phyloP scores from a whole-genome alignment of 1,284 basidiomycete species.

The Puccinia coronata region DNA sequence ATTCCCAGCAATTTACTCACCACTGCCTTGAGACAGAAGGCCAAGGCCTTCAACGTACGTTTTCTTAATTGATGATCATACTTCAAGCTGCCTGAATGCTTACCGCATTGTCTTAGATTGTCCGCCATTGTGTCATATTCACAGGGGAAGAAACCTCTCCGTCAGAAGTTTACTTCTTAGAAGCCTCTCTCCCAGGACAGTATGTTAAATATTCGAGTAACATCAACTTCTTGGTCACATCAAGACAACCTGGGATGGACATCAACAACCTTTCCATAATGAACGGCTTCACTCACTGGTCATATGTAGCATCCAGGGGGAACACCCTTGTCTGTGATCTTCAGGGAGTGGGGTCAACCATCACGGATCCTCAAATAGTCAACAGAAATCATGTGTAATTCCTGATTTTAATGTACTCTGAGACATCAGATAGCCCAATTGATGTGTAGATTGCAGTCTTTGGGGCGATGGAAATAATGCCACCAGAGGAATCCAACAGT shows the following conservation, averaged over 20 bases:
- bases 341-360: neutral
- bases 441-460: neutral
- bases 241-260: neutral
- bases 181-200: neutral
- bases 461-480: slow-evolving; percentile 6
- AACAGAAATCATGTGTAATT: neutral
- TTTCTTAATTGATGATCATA: too few species aligned
- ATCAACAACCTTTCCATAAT: neutral
- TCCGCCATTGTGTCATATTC: neutral
- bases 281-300: neutral
- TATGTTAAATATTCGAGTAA: neutral
- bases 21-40: neutral
- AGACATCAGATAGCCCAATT: neutral
- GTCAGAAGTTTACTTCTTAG: neutral
- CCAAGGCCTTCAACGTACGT: neutral
- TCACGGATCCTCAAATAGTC: neutral
- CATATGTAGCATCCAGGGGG: neutral
- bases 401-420: neutral
- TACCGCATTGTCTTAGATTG: neutral
- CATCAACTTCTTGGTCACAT: neutral
- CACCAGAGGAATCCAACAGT: neutral
- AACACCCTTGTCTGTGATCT: neutral
- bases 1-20: neutral
- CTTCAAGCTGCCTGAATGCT: too few species aligned
- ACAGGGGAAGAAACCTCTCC: neutral